These are phyloP conservation scores for Candida cerambycidarum DNA, from an alignment of 805 yeast species.

Conservation along the genomic window DNA sequence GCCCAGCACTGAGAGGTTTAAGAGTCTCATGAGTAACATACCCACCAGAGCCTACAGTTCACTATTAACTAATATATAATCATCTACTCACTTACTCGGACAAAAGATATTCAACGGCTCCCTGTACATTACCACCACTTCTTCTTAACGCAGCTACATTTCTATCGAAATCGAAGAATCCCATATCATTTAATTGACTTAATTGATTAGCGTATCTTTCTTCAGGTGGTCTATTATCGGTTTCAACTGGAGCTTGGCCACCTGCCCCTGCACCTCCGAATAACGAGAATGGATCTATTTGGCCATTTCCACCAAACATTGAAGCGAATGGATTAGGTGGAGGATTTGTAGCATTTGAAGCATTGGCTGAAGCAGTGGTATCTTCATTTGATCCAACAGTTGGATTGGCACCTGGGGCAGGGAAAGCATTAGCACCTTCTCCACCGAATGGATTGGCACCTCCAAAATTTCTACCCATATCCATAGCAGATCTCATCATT, in stretches of 20 bases:
- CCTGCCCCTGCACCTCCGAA: slow-evolving; percentile 43
- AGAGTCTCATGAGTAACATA: too few species aligned
- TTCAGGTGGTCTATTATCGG: slow-evolving; percentile 46
- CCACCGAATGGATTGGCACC: slow-evolving; percentile 18
- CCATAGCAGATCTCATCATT: slow-evolving; percentile 78
- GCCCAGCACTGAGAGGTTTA: too few species aligned
- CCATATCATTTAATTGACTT: slow-evolving; percentile 49
- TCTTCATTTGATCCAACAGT: slow-evolving; percentile 16
- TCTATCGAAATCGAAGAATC: slow-evolving; percentile 87
- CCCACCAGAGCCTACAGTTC: too few species aligned
- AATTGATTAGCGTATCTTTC: slow-evolving; percentile 44
- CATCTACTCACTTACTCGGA: neutral
- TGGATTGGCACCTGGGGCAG: slow-evolving; percentile 26
- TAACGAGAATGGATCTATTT: slow-evolving; percentile 54
- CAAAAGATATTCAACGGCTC: slow-evolving; percentile 75
- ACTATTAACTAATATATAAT: too few species aligned
- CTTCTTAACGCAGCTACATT: slow-evolving; percentile 91
- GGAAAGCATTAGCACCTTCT: slow-evolving; percentile 39
- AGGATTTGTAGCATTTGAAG: slow-evolving; percentile 14
- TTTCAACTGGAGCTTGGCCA: slow-evolving; percentile 29
- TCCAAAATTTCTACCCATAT: slow-evolving; percentile 54
- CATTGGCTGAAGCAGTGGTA: slow-evolving; percentile 12
- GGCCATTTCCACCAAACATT: slow-evolving; percentile 31
- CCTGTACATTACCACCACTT: slow-evolving; percentile 96
- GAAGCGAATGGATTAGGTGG: slow-evolving; percentile 34